These are phyloP conservation scores for Fusarium duplospermum DNA, from an alignment of 2,329 filamentous ascomycete species.

Conservation along the genomic window DNA sequence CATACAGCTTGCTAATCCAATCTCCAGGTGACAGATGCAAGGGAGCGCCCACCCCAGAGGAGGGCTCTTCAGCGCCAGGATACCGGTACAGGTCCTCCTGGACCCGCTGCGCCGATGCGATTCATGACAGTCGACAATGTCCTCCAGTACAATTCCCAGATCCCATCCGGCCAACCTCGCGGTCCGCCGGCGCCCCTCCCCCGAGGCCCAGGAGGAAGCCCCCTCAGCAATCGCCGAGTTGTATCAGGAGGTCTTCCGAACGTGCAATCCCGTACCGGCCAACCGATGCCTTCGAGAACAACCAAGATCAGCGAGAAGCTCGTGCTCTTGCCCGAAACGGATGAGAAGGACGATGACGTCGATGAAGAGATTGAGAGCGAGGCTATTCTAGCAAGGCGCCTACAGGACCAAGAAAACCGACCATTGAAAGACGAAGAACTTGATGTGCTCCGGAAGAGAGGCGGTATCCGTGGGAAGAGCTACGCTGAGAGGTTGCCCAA, in stretches of 20 bases:
- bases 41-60: slow-evolving; percentile 51
- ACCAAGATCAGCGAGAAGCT: slow-evolving; percentile 97
- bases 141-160: slow-evolving; percentile 91
- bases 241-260: slow-evolving; percentile 55
- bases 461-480: slow-evolving; percentile 79
- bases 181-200: slow-evolving; percentile 68
- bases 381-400: slow-evolving; percentile 48
- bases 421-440: slow-evolving; percentile 77
- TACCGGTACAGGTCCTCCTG: slow-evolving; percentile 44
- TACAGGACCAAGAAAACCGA: slow-evolving; percentile 69
- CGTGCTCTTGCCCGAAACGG: slow-evolving; percentile 90
- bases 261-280: slow-evolving; percentile 59
- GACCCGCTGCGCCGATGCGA: slow-evolving; percentile 66
- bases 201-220: slow-evolving; percentile 34
- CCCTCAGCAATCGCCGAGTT: slow-evolving; percentile 42
- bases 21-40: slow-evolving; percentile 53
- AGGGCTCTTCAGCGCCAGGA: slow-evolving; percentile 50
- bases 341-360: slow-evolving; percentile 64
- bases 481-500: slow-evolving; percentile 96
- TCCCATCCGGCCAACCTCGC: slow-evolving; percentile 92
- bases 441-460: slow-evolving; percentile 71
- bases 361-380: slow-evolving; percentile 69
- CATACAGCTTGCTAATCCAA: slow-evolving; percentile 28
- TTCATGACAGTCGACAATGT: slow-evolving; percentile 95
- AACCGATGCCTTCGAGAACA: slow-evolving; percentile 81